Evolutionary conservation across 805 yeast genomes (phyloP), one percentile per base, ranked within the genome.

Genomic region (Yarrowia sp.): DNA sequence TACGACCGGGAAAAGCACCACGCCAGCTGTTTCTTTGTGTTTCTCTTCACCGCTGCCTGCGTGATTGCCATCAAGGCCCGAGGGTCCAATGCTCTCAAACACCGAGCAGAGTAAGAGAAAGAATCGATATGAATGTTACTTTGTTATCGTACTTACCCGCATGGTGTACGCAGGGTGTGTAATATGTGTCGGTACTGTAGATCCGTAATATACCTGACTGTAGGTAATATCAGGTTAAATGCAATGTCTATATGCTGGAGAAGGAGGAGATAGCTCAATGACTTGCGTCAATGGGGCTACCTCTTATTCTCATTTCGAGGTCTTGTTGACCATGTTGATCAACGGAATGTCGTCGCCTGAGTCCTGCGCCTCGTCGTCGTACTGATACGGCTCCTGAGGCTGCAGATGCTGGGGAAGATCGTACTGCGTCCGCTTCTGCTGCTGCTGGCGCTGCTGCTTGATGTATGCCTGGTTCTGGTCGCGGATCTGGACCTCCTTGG

Each of bases 391-490:
- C 19, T 24, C 21, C 26, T 14, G 32, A 6, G 61, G 61, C 26
- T 54, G 61, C 21, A 54, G 35, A 54, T 54, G 61, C 24, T 54
- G 61, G 10, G 61, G 61, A 1, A 54, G 46, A 17, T 54, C 46
- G 35, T 54, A 54, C 35, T 38, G 61, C 7, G 33, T 24, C 9
- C 46, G 44, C 19, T 38, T 22, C 46, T 41, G 63, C 35, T 63
- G 62, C 17, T 54, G 66, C 46, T 24, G 59, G 4, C 44, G 62
- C 56, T 49, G 63, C 43, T 28, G 62, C 21, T 58, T 28, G 22
- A 58, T 58, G 41, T 58, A 63, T 10, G 63, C 66, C 63, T 54
- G 66, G 48, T 54, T 58, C 51, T 41, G 63, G 32, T 41, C 51
- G 3, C 63, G 28, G 30, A 41, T 43, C 41, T 58, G 63, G 40